Evolutionary conservation across 108 stramenopile species (phyloP), one percentile per base, ranked within the genome.

Genomic region (Cyclostephanos invisitatus): DNA sequence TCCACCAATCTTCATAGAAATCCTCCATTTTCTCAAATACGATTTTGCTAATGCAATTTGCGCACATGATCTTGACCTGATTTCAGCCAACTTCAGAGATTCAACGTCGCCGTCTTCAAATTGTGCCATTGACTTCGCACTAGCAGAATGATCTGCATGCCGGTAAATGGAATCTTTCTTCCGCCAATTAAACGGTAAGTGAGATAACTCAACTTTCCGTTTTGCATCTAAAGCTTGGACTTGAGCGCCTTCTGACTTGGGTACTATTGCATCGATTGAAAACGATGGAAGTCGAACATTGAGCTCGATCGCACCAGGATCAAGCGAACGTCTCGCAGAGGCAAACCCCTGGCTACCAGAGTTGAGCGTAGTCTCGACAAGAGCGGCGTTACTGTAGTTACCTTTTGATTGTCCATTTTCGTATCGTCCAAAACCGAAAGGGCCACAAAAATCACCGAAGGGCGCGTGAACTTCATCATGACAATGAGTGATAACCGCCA

Each of bases 251-350:
- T 68, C 14, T 14, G 21, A 9, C 11, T 21, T 20, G 3, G 12
- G 0, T 50, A 36, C 29, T 24, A 68, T 66, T 22, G 59, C 65
- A 49, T 64, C 65, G 3, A 73, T 68, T 12, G 81, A 82, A 21
- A 66, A 18, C 22, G 77, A 77, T 18, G 72, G 72, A 29, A 72
- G 38, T 48, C 53, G 70, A 12, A 66, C 64, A 20, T 47, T 61
- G 20, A 87, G 70, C 57, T 90, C 87, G 25, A 90, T 72, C 3
- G 84, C 81, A 15, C 90, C 90, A 20, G 87, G 85, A 62, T 88
- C 86, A 10, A 65, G 54, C 1, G 82, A 74, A 15, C 90, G 84
- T 66, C 90, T 82, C 50, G 87, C 80, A 61, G 86, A 86, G 21
- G 86, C 70, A 42, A 75, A 64, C 15, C 74, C 49, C 27, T 56